phyloP scores from a whole-genome alignment of 1,284 basidiomycete genomes.

The Athelia psychrophila region DNA sequence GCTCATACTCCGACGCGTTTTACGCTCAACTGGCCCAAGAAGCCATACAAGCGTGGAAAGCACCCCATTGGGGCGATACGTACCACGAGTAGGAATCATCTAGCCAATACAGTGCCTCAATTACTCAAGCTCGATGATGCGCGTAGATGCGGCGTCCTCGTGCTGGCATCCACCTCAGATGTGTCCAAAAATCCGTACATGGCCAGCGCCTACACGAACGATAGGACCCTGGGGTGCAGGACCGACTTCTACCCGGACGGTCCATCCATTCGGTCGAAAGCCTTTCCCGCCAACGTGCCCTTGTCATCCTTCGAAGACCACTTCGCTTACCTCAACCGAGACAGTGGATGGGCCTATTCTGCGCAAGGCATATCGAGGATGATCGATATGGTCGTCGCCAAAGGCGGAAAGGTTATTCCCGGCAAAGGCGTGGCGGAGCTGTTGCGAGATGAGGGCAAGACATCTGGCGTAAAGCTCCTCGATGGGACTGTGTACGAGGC shows the following conservation, averaged over 20 bases:
- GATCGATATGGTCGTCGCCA: slow-evolving; percentile 50
- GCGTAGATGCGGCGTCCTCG: slow-evolving; percentile 59
- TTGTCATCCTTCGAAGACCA: slow-evolving; percentile 31
- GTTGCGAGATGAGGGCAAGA: slow-evolving; percentile 36
- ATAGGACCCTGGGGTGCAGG: slow-evolving; percentile 49
- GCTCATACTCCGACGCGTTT: slow-evolving; percentile 65
- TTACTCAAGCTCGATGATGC: neutral
- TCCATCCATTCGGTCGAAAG: slow-evolving; percentile 36
- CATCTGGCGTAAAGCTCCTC: slow-evolving; percentile 61
- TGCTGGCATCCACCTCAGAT: slow-evolving; percentile 35
- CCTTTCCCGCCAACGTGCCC: slow-evolving; percentile 41
- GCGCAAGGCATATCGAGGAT: slow-evolving; percentile 61
- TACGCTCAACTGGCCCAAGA: slow-evolving; percentile 72
- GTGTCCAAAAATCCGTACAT: slow-evolving; percentile 36
- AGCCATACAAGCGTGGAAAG: slow-evolving; percentile 71
- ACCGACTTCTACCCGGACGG: slow-evolving; percentile 37
- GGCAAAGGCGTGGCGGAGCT: slow-evolving; percentile 58
- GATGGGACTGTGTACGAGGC: slow-evolving; percentile 59
- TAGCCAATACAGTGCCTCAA: neutral
- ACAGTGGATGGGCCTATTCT: slow-evolving; percentile 87
- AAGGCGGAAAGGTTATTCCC: slow-evolving; percentile 61
- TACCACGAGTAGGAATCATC: slow-evolving; percentile 71
- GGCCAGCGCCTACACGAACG: slow-evolving; percentile 54
- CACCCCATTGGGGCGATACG: slow-evolving; percentile 61
- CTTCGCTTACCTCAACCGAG: slow-evolving; percentile 67